Conservation (phyloP, 192 early-diverging fungal species). For the Coemansia sp. region DNA sequence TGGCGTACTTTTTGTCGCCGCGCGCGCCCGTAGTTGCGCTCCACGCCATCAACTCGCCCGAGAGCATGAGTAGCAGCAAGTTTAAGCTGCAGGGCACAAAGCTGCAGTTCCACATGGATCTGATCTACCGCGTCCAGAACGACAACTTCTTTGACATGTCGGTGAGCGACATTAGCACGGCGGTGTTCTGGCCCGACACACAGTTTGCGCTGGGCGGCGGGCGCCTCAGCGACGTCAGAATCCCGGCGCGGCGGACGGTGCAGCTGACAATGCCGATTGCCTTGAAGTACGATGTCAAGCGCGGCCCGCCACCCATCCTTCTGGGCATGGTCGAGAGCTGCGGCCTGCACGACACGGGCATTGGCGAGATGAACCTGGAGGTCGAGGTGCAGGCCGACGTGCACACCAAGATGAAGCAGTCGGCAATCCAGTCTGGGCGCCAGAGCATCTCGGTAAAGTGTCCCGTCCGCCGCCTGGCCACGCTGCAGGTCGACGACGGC, state of each 20-base stretch:
- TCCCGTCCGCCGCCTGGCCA: slow-evolving; percentile 43
- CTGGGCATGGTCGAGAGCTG: slow-evolving; percentile 51
- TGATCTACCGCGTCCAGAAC: slow-evolving; percentile 46
- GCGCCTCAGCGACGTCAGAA: slow-evolving; percentile 33
- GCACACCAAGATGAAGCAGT: slow-evolving; percentile 43
- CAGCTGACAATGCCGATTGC: slow-evolving; percentile 44
- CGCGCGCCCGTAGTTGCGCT: slow-evolving; percentile 30
- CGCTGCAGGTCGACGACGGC: slow-evolving; percentile 44
- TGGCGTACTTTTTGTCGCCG: slow-evolving; percentile 34
- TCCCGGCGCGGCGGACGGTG: slow-evolving; percentile 33
- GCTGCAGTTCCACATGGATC: slow-evolving; percentile 46
- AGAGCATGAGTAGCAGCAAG: slow-evolving; percentile 6
- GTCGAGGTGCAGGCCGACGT: slow-evolving; percentile 44
- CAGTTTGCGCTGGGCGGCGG: slow-evolving; percentile 51
- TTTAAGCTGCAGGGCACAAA: slow-evolving; percentile 47
- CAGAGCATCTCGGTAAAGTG: slow-evolving; percentile 42
- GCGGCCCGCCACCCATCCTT: slow-evolving; percentile 42
- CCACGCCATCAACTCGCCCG: slow-evolving; percentile 29
- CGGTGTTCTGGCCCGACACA: slow-evolving; percentile 47
- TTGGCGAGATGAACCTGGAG: slow-evolving; percentile 47
- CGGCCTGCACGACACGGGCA: slow-evolving; percentile 39
- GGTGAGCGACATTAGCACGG: slow-evolving; percentile 44
- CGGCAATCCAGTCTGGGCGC: slow-evolving; percentile 33
- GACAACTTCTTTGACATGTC: slow-evolving; percentile 46
- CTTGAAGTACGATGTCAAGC: slow-evolving; percentile 46